Conservation (phyloP, 352 stramenopile species). For the Phytophthora pseudosyringae region DNA sequence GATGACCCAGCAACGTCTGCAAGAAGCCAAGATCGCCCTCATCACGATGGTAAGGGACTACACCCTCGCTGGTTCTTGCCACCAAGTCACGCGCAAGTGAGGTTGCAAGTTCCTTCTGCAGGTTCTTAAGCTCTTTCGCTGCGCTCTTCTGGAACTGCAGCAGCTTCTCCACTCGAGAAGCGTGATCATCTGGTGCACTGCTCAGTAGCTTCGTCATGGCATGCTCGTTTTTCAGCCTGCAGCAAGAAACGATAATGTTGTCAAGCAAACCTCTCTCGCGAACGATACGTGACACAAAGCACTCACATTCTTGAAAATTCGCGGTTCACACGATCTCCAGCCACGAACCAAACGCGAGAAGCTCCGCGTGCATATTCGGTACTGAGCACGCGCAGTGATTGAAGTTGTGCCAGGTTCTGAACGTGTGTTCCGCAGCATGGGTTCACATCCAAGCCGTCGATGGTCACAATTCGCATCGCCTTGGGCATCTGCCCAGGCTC, state of each 20-base stretch:
- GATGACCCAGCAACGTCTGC: conserved; percentile 54
- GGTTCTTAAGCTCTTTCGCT: conserved; percentile 70
- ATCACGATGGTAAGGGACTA: conserved; percentile 63
- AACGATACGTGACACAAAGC: neutral
- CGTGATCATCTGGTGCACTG: conserved; percentile 69
- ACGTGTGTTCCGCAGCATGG: conserved; percentile 92
- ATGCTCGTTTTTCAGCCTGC: conserved; percentile 68
- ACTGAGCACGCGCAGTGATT: conserved; percentile 77
- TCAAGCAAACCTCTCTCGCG: conserved; percentile 6
- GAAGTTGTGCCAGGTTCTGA: conserved; percentile 68
- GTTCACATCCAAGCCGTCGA: conserved; percentile 86
- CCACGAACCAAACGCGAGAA: conserved; percentile 86
- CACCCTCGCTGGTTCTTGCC: conserved; percentile 28
- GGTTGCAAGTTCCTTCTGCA: conserved; percentile 74
- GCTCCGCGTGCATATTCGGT: conserved; percentile 69
- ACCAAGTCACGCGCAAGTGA: conserved; percentile 58
- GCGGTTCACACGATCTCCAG: conserved; percentile 76
- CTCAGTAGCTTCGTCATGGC: conserved; percentile 78
- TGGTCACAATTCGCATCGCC: conserved; percentile 82
- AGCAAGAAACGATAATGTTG: neutral
- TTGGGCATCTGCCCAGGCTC: conserved; percentile 59
- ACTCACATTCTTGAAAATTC: conserved; percentile 80
- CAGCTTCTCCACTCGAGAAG: conserved; percentile 68
- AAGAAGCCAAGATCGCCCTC: conserved; percentile 78
- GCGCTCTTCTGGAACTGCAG: conserved; percentile 63